Evolutionary conservation across 2,329 filamentous ascomycete species (phyloP), one percentile per base, ranked within the genome.

Genomic region (Phyllosticta citriasiana): DNA sequence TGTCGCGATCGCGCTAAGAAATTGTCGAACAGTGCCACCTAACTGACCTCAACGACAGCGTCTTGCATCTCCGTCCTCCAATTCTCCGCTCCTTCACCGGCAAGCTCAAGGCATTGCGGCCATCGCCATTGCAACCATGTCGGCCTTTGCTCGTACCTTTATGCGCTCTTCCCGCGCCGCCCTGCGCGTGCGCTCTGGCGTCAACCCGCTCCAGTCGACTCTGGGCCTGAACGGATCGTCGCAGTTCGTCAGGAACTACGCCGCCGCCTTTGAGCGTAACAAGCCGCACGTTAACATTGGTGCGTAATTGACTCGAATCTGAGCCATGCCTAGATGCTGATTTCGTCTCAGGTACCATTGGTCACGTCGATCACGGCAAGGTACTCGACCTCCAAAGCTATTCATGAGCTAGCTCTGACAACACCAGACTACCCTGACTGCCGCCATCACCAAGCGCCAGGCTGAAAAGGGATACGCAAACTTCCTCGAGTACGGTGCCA

Each of bases 331-430:
- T 33, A 65, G 69, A 64, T 64, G 54, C 55, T 60, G 57, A 57
- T 55, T 57, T 57, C n/a, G 70, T 57, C n/a, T 47, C 62, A 92
- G 88, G 88, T 76, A 99, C 94, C 70, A 99, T 99, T 79, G 94
- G 94, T 70, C 94, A 99, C 82, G 94, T 99, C 79, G 94, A 99
- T 85, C 93, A 99, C 81, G 93, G 93, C 82, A 99, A 99, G 89
- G 92, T 96, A 80, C 52, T 62, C 30, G 40, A 47, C 2, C 40
- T 30, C 63, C 57, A 57, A 53, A 25, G 52, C 35, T 30, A 47
- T 60, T 62, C 54, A 66, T 63, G 58, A 53, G 53, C 55, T 52
- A 66, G 56, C 33, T 61, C 61, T 69, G 59, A 69, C 63, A 52
- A 47, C 57, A 65, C 64, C 72, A 97, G 94, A 99, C 94, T 63